Conservation (phyloP, 495 filamentous ascomycete genomes). For the Lepraria neglecta region DNA sequence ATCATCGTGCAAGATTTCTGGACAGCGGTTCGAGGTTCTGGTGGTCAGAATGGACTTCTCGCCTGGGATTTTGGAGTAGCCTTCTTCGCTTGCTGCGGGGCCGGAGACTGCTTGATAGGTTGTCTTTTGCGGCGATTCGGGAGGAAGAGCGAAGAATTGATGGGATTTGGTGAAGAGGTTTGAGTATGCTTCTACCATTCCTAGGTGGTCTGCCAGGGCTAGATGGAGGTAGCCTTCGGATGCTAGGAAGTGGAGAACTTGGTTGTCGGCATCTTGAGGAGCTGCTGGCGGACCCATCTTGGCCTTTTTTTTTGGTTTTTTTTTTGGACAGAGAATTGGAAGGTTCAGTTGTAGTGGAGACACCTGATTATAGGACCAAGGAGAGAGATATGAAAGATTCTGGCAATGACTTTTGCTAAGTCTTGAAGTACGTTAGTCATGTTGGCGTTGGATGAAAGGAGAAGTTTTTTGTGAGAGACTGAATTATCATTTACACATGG, state of each 20-base stretch:
- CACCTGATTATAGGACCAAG: background rate
- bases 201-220: constrained; percentile 21
- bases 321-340: background rate
- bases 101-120: constrained; percentile 17
- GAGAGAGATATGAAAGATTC: constrained; percentile 2
- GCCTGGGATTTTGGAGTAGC: constrained; percentile 23
- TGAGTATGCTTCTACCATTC: constrained; percentile 22
- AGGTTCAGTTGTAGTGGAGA: background rate
- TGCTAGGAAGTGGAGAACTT: constrained; percentile 23
- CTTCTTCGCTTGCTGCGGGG: constrained; percentile 24
- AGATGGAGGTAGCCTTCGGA: constrained; percentile 24
- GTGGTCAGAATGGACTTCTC: constrained; percentile 26
- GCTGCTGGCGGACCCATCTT: constrained; percentile 9
- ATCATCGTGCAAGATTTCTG: background rate
- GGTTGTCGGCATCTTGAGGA: constrained; percentile 13
- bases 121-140: constrained; percentile 22
- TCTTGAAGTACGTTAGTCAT: constrained; percentile 2
- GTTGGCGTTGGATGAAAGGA: background rate
- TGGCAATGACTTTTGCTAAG: background rate
- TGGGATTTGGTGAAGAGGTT: constrained; percentile 18
- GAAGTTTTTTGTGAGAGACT: background rate
- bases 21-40: constrained; percentile 16
- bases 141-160: constrained; percentile 21
- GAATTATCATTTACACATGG: too few species aligned
- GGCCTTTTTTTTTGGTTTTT: background rate